These are phyloP conservation scores for Mycena venus DNA, from an alignment of 768 basidiomycete genomes.

Conservation along the genomic window DNA sequence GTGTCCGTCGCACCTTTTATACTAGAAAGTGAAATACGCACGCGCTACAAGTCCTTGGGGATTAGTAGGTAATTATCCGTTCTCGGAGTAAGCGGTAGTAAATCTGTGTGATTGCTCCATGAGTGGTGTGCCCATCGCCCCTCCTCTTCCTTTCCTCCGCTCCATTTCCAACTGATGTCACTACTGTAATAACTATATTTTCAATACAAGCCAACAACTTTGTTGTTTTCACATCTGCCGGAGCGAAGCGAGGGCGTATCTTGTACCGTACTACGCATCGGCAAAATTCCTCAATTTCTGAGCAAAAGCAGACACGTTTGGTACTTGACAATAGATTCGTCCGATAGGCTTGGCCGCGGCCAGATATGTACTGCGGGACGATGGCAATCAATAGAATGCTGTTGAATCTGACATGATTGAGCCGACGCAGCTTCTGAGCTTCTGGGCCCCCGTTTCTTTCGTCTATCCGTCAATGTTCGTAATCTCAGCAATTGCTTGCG, in stretches of 20 bases:
- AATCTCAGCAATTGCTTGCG: background rate
- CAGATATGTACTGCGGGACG: background rate
- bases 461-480: too few species aligned
- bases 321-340: background rate
- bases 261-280: background rate
- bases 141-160: background rate
- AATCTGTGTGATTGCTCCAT: background rate
- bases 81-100: background rate
- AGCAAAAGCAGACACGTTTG: background rate
- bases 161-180: background rate
- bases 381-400: background rate
- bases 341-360: background rate
- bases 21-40: background rate
- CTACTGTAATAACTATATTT: conserved; percentile 4
- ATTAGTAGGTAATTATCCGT: background rate
- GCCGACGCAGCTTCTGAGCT: background rate
- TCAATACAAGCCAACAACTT: background rate
- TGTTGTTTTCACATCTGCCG: background rate
- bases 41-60: background rate
- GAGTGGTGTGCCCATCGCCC: background rate
- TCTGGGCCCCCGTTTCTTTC: background rate
- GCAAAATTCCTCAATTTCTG: background rate
- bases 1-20: conserved; percentile 12
- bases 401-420: background rate
- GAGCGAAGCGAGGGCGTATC: background rate